A percentile compares a stretch with the other conserved stretches of the same genome.
phyloP scores from a whole-genome alignment of 371 early-diverging fungal species.

The Rhizomucor pusillus region DNA sequence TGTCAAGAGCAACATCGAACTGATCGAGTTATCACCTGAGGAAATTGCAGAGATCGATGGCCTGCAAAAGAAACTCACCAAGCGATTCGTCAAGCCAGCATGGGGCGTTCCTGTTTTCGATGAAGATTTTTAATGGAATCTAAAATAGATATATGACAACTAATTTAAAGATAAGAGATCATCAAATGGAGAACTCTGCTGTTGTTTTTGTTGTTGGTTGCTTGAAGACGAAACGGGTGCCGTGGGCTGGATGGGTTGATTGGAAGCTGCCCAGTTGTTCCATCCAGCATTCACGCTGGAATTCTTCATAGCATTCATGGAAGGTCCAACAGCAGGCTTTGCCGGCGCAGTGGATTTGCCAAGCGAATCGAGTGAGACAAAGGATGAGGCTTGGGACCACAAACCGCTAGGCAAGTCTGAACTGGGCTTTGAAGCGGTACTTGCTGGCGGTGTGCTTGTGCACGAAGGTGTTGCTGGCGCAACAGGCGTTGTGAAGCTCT shows the following conservation, averaged over 20 bases:
- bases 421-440: neutral
- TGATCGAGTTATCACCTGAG: constrained; percentile 32
- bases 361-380: constrained; percentile 57
- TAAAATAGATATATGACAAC: neutral
- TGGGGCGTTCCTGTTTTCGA: constrained; percentile 48
- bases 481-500: constrained; percentile 5
- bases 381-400: constrained; percentile 57
- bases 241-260: constrained; percentile 8
- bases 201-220: constrained; percentile 1
- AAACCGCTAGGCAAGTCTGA: constrained; percentile 37
- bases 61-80: constrained; percentile 30
- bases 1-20: constrained; percentile 39
- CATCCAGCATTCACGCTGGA: constrained; percentile 37
- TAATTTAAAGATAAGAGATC: constrained; percentile 30
- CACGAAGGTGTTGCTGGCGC: constrained; percentile 14
- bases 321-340: constrained; percentile 45
- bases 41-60: constrained; percentile 41
- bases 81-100: constrained; percentile 30
- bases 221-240: neutral
- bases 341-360: constrained; percentile 39
- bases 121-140: constrained; percentile 22
- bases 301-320: constrained; percentile 59
- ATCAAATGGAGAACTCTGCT: constrained; percentile 33
- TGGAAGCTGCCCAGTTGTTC: constrained; percentile 38
- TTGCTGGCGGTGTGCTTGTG: neutral